Conservation (phyloP, 148 eudicot genomes). For the Fallopia convolvulus region DNA sequence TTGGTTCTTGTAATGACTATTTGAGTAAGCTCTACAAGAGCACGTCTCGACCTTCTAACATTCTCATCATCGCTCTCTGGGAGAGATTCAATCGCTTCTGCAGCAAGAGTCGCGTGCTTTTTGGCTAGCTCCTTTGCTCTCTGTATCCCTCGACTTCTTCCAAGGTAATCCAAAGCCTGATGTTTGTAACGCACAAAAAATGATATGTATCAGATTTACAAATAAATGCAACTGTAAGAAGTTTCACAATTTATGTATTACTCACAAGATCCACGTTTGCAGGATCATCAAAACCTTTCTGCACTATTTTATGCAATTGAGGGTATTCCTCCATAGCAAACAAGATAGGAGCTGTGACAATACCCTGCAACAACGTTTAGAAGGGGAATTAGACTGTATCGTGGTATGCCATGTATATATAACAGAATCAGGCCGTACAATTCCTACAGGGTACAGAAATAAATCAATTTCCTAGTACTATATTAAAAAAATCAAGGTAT, state of each 20-base stretch:
- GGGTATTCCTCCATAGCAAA: slow-evolving; percentile 96
- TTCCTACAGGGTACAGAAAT: background rate
- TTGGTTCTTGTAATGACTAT: slow-evolving; percentile 73
- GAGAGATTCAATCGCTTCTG: slow-evolving; percentile 67
- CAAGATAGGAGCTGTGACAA: slow-evolving; percentile 79
- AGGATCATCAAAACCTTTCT: slow-evolving; percentile 65
- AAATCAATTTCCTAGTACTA: background rate
- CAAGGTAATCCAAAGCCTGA: slow-evolving; percentile 76
- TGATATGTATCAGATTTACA: background rate
- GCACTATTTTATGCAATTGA: slow-evolving; percentile 55
- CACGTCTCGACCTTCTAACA: slow-evolving; percentile 75
- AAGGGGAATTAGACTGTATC: background rate
- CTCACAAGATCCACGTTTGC: slow-evolving; percentile 77
- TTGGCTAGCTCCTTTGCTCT: slow-evolving; percentile 69
- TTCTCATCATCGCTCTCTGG: slow-evolving; percentile 68
- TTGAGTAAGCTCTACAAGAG: slow-evolving; percentile 73
- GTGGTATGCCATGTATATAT: background rate
- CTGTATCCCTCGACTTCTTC: slow-evolving; percentile 72
- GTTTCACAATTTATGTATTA: background rate
- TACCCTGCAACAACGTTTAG: slow-evolving; percentile 38
- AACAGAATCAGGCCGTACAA: background rate
- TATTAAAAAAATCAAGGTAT: too few relatives aligned
- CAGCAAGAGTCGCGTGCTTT: slow-evolving; percentile 71
- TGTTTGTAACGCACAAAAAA: background rate
- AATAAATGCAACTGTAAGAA: background rate